A percentile compares a stretch with the other conserved stretches of the same genome.
Conservation (phyloP, 768 basidiomycete genomes). For the Leccinum arenicola region DNA sequence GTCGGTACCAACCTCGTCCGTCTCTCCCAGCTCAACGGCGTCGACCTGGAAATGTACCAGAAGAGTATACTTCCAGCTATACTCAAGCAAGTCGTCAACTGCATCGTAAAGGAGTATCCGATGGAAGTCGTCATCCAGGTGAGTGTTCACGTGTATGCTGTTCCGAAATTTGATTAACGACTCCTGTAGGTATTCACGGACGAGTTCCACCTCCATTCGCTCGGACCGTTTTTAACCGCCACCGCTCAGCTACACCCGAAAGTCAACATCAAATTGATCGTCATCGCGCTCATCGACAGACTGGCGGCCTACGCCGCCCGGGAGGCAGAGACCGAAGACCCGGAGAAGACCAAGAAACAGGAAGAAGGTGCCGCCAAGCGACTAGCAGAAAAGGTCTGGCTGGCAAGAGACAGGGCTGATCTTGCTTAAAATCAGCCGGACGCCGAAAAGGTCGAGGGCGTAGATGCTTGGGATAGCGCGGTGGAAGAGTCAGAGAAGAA, state of each 20-base stretch:
- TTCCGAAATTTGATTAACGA: neutral
- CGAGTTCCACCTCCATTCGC: conserved; percentile 94
- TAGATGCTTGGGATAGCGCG: conserved; percentile 26
- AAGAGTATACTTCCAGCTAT: conserved; percentile 85
- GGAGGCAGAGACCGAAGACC: conserved; percentile 95
- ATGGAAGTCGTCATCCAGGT: conserved; percentile 99
- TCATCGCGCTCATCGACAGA: conserved; percentile 95
- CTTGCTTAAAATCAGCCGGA: conserved; percentile 47
- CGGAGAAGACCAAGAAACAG: conserved; percentile 88
- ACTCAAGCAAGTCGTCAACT: conserved; percentile 95
- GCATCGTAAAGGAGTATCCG: conserved; percentile 97
- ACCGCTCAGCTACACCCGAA: conserved; percentile 96
- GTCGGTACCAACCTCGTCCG: conserved; percentile 98
- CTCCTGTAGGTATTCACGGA: conserved; percentile 86
- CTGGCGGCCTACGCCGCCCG: conserved; percentile 94
- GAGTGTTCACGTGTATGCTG: conserved; percentile 9
- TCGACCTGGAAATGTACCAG: conserved; percentile 91
- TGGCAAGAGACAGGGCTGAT: conserved; percentile 58
- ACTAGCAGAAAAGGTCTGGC: conserved; percentile 81
- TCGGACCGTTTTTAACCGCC: conserved; percentile 94
- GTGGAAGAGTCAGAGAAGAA: conserved; percentile 23
- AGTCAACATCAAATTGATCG: conserved; percentile 98
- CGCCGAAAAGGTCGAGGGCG: conserved; percentile 16
- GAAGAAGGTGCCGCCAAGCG: conserved; percentile 91
- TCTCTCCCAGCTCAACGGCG: conserved; percentile 92